phyloP scores from a whole-genome alignment of 73 alveolate genomes.

The Urostyla sp. region DNA sequence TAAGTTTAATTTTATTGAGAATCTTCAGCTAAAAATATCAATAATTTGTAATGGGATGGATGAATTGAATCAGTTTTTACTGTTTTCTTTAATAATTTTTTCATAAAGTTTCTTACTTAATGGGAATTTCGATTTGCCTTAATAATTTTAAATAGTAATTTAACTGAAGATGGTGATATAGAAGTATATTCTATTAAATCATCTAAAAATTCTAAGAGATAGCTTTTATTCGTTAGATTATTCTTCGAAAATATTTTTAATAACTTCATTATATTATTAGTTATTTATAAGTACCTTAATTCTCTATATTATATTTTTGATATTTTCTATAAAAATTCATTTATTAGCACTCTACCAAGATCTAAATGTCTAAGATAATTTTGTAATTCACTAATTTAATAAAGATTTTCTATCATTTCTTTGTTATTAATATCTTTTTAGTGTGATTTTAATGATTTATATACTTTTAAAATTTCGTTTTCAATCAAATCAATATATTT shows the following conservation, averaged over 20 bases:
- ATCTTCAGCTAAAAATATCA: neutral
- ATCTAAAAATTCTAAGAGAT: slow-evolving; percentile 45
- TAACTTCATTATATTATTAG: slow-evolving; percentile 47
- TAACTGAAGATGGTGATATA: slow-evolving; percentile 31
- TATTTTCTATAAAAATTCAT: slow-evolving; percentile 33
- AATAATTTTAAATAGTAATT: slow-evolving; percentile 45
- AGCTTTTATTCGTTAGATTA: slow-evolving; percentile 28
- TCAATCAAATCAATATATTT: too few species aligned
- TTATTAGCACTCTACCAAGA: slow-evolving; percentile 19
- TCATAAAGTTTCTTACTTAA: slow-evolving; percentile 35
- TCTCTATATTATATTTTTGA: slow-evolving; percentile 46
- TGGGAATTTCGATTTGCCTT: neutral
- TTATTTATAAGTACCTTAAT: slow-evolving; percentile 24
- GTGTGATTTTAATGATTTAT: too few species aligned
- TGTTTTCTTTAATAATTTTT: slow-evolving; percentile 27
- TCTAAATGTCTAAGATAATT: slow-evolving; percentile 63
- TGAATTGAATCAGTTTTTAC: slow-evolving; percentile 1
- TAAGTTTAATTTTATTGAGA: neutral
- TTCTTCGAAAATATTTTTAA: slow-evolving; percentile 28
- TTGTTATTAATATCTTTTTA: too few species aligned
- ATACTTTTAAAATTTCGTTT: too few species aligned
- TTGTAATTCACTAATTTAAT: too few species aligned
- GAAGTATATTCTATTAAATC: slow-evolving; percentile 18
- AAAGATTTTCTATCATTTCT: too few species aligned
- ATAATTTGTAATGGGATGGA: slow-evolving; percentile 31